Evolutionary conservation across 768 basidiomycete species (phyloP), one percentile per base, ranked within the genome.

Genomic region (Collybia sp.): DNA sequence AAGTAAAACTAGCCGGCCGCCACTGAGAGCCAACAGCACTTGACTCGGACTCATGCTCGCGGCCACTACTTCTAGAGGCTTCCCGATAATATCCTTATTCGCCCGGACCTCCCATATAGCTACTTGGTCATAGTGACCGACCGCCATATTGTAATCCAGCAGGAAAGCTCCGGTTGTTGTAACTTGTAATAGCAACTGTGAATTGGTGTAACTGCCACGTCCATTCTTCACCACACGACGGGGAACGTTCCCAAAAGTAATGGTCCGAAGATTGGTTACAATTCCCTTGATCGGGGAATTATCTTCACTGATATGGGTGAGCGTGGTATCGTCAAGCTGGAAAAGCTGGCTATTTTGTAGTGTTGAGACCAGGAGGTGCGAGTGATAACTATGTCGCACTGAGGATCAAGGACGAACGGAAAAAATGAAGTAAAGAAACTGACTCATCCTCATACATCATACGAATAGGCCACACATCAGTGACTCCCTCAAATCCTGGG

Each of bases 1-100:
- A 39, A 92, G 70, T 9, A 77, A 50, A 1, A 73, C 63, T 11
- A 91, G 50, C 36, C 58, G 66, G 2, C 83, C 81, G 5, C 72
- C 74, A 42, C 61, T 75, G 40, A 85, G 55, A 3, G 78, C 88
- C 30, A 92, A 55, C 3, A 79, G 65, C 33, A 87, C 66, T 62
- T 89, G 86, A 46, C 80, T 83, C 1, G 79, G 62, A 60, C 84
- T 91, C 50, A 86, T 64, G 48, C 76, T 76, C 2, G 88, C 89
- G 9, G 79, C 78, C 8, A 88, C 82, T 39, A 91, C 73, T 50
- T 80, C 75, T 15, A 66, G 34, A 33, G 55, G 48, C 12, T 59
- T 12, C 12, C n/a, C 41, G 34, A 43, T 50, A 37, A 53, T 52
- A 40, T 53, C 52, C 65, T 31, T 45, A 25, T 43, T 20, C 5